Percentiles rank a stretch among this genome's conserved stretches.
Conservation (phyloP, 2,329 filamentous ascomycete species). For the Macroventuria anomochaeta region DNA sequence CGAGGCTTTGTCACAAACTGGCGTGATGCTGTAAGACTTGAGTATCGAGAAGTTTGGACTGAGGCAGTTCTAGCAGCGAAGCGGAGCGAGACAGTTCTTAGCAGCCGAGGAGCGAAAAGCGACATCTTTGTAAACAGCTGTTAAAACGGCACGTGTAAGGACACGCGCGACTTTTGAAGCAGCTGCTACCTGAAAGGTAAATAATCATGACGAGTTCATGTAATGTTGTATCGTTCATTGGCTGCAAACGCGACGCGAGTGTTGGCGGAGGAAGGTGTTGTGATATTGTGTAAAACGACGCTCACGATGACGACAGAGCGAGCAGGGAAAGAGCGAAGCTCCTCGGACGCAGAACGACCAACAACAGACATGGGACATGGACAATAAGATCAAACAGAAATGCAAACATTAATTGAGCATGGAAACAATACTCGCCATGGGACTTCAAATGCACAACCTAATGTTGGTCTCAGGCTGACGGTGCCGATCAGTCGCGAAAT, state of each 20-base stretch:
- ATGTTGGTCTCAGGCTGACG: background rate
- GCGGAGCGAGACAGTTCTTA: slow-evolving; percentile 13
- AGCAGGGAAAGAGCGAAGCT: background rate
- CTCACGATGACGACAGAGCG: slow-evolving; percentile 13
- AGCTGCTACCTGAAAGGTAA: slow-evolving; percentile 3
- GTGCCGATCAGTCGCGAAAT: background rate
- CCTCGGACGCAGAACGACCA: slow-evolving; percentile 1
- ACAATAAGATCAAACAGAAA: background rate
- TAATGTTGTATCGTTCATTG: slow-evolving; percentile 18
- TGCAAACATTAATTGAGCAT: no score
- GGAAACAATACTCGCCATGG: no score
- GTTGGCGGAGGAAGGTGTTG: slow-evolving; percentile 1
- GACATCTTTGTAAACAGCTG: slow-evolving; percentile 22
- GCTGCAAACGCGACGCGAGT: slow-evolving; percentile 2
- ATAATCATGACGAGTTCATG: slow-evolving; percentile 25
- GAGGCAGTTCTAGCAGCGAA: slow-evolving; percentile 3
- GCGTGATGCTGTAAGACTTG: slow-evolving; percentile 2
- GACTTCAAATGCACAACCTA: background rate
- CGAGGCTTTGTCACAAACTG: background rate
- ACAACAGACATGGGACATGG: background rate
- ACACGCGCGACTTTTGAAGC: slow-evolving; percentile 10
- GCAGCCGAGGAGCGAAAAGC: slow-evolving; percentile 20
- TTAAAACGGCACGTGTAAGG: slow-evolving; percentile 16
- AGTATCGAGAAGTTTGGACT: slow-evolving; percentile 2
- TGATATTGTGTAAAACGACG: slow-evolving; percentile 10